phyloP scores from a whole-genome alignment of 208 protist species.

The Leishmania tropica region DNA sequence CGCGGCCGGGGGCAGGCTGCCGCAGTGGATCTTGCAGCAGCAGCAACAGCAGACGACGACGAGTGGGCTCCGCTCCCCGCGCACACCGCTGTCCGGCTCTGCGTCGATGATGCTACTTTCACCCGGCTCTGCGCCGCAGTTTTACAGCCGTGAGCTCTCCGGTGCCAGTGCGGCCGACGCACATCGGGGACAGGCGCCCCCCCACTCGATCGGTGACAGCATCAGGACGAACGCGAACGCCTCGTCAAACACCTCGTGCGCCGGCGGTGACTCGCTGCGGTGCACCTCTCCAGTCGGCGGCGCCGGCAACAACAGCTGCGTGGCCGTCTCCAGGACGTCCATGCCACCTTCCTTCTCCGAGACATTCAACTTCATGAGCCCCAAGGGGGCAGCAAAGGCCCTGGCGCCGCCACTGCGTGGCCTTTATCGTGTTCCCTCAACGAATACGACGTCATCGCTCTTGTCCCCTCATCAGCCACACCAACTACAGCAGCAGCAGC shows the following conservation, averaged over 20 bases:
- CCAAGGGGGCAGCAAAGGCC: background rate
- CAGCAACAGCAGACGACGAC: constrained; percentile 2
- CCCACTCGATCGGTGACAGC: background rate
- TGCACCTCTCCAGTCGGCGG: constrained; percentile 2
- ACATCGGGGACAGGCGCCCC: background rate
- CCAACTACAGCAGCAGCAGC: constrained; percentile 2
- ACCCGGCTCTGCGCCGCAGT: background rate
- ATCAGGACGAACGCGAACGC: background rate
- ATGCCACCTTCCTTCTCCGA: background rate
- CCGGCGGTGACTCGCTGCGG: constrained; percentile 7
- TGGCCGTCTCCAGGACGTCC: background rate
- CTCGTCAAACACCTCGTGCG: background rate
- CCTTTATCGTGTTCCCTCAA: background rate
- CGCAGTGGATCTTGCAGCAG: background rate
- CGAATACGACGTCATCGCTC: background rate
- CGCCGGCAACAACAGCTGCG: background rate
- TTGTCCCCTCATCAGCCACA: background rate
- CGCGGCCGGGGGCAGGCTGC: background rate
- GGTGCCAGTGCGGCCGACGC: background rate
- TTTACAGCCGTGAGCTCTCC: background rate
- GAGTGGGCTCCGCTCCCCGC: background rate
- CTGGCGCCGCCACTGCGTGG: background rate
- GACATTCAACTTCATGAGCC: background rate
- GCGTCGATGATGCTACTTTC: background rate
- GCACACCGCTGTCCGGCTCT: background rate